Base-by-base conservation (phyloP, 164 flowering plant genomes). In the Magnolia officinalis region DNA sequence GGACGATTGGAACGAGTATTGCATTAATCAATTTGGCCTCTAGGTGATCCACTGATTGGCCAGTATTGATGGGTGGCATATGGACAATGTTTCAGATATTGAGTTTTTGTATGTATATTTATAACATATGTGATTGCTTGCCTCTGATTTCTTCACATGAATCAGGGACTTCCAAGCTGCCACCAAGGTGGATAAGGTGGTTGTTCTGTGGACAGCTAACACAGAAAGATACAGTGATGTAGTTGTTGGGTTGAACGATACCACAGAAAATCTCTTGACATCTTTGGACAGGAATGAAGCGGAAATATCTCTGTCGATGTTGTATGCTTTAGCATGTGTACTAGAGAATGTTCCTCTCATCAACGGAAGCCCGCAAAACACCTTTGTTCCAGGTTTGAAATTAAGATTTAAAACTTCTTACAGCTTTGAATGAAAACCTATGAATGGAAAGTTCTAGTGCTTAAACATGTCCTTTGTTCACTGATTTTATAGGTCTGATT, bases 301-400 rank as follows among this genome's bases (percentile, higher is more conserved):
- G 9, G 99, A 96, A 84, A 92, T 96, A 2, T 91, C 98, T 72
- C 99, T 98, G 74, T 96, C 99, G 6, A 93, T 98, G 51, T 71
- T 96, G 84, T 91, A 80, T 85, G 97, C 94, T 31, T 72, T 96
- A 50, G 99, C 99, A 55, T 96, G 98, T 84, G 80, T 90, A 24
- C 78, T 84, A 71, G 99, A 96, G 80, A 85, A 91, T 74, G 83
- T 96, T 50, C 99, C 99, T 2, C 92, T 90, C 85, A 88, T 96
- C 87, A 96, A 94, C 83, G 98, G 99, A 73, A 94, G 99, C 89
- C 99, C 98, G 26, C 99, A 96, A 77, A 96, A 96, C 89, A 96
- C 98, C 59, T 96, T 96, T 83, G 99, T 94, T 19, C 99, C 99
- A 76, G 98, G 98, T 90, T 72, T 18, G 51, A 51, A 1, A 19